Conservation (phyloP, 2,329 filamentous ascomycete species). For the Colletotrichum incanum region DNA sequence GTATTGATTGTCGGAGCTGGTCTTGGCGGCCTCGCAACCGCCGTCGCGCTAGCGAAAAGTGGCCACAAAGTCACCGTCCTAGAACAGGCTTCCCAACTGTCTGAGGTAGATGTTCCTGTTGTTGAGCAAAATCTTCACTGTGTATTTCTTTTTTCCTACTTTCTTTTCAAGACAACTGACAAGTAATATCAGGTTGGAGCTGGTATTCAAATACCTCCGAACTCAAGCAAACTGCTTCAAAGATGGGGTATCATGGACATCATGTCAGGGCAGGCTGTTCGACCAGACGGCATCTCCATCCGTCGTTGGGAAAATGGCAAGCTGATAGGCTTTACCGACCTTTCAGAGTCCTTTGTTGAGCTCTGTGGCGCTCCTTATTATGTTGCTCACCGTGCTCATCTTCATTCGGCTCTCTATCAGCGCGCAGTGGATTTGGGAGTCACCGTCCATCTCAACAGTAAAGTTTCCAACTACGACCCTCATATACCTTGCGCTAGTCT, state of each 20-base stretch:
- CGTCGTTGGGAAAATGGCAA: conserved; percentile 48
- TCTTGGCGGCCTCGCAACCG: conserved; percentile 40
- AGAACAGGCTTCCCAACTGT: conserved; percentile 36
- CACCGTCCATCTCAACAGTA: conserved; percentile 45
- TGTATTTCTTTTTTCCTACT: not conserved
- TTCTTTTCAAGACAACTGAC: not conserved
- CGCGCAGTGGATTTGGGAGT: conserved; percentile 49
- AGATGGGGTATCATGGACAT: conserved; percentile 46
- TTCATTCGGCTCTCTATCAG: conserved; percentile 51
- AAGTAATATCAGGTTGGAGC: conserved; percentile 38
- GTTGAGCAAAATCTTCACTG: rapidly evolving
- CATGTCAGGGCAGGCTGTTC: conserved; percentile 44
- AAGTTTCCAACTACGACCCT: conserved; percentile 47
- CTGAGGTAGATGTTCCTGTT: conserved; percentile 5
- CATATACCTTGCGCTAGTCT: conserved; percentile 45
- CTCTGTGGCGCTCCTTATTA: conserved; percentile 53
- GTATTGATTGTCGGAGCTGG: conserved; percentile 42
- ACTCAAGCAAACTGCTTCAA: conserved; percentile 42
- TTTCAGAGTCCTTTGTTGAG: conserved; percentile 46
- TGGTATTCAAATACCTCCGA: conserved; percentile 45
- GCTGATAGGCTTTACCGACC: conserved; percentile 44
- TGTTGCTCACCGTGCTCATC: conserved; percentile 54
- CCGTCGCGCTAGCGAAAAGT: conserved; percentile 34
- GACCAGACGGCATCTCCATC: conserved; percentile 46
- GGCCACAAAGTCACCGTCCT: conserved; percentile 42